Base-by-base conservation (phyloP, 768 basidiomycete genomes). In the Podaxis mareebaensis region DNA sequence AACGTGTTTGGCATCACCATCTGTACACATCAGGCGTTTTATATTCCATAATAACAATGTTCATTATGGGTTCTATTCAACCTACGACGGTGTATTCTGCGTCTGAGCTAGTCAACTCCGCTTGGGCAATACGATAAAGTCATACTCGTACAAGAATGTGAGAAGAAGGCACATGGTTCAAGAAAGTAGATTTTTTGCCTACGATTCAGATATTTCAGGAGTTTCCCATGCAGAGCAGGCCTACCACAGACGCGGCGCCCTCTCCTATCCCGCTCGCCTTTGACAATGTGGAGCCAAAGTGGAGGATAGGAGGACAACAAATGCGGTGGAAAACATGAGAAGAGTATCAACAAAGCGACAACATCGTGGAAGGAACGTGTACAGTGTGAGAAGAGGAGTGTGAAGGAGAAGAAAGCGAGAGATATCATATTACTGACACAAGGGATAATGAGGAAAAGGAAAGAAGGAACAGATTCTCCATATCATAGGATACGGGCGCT, bases 251-350 rank as follows among this genome's bases (percentile, higher is more conserved):
- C 84, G 78, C 79, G 85, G 78, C 79, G 89, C 89, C 89, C 89
- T 91, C 90, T 91, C 85, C 79, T 77, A 77, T 73, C 81, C 76
- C 78, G 70, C 89, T 76, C 84, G 77, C 88, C 88, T 85, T 82
- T 83, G 65, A 67, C 67, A 66, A 65, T 72, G 67, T 65, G 67
- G 70, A 69, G 73, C 71, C 70, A 77, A 83, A 79, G 84, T 86
- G 86, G 86, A 70, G 80, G 82, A 83, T 75, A 76, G 73, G 86
- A 90, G 88, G 89, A 89, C 79, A 81, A 87, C 82, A 82, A 82
- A 82, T 51, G 68, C 65, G 71, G 68, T 59, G 66, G 65, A 53
- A 40, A 58, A 61, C 48, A 66, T 55, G 52, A 52, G 40, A 58
- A 58, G 17, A 42, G 22, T 33, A 33, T 33, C 33, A 53, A 38